These are phyloP conservation scores for Myxozyma udenii DNA, from an alignment of 805 yeast species.

Conservation along the genomic window DNA sequence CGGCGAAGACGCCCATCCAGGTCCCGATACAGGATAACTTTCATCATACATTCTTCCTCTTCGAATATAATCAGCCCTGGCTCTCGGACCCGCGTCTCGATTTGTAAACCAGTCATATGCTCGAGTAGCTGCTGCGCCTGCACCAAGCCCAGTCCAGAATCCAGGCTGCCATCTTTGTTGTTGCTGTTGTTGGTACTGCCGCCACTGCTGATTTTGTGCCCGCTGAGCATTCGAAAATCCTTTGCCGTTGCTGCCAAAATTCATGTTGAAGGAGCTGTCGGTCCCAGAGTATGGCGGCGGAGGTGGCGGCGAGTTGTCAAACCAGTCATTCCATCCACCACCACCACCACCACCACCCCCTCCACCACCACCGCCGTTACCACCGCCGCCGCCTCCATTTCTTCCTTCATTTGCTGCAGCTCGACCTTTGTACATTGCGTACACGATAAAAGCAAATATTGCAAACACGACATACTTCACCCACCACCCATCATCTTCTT, in stretches of 20 bases:
- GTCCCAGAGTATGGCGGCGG: slow-evolving; percentile 24
- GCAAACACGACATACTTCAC: no score
- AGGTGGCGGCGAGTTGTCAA: slow-evolving; percentile 9
- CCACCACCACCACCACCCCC: slow-evolving; percentile 5
- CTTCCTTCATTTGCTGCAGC: not conserved
- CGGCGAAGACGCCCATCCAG: not conserved
- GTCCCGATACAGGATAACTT: not conserved
- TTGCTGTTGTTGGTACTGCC: slow-evolving; percentile 8
- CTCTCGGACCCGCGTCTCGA: no score
- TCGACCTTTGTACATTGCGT: not conserved
- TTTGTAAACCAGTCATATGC: slow-evolving; percentile 8
- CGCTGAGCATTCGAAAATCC: slow-evolving; percentile 15
- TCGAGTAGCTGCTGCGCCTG: slow-evolving; percentile 19
- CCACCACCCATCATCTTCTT: no score
- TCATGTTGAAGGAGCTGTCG: not conserved
- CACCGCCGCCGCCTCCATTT: not conserved
- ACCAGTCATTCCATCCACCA: no score
- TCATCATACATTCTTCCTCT: slow-evolving; percentile 4
- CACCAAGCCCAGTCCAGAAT: slow-evolving; percentile 27
- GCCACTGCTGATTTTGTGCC: slow-evolving; percentile 10
- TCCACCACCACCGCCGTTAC: slow-evolving; percentile 9
- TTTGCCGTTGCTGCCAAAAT: slow-evolving; percentile 9
- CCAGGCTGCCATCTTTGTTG: slow-evolving; percentile 23
- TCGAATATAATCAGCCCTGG: slow-evolving; percentile 11
- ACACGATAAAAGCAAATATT: not conserved